Evolutionary conservation across 2,329 filamentous ascomycete genomes (phyloP), one percentile per base, ranked within the genome.

Genomic region (Hyphodiscus sp.): DNA sequence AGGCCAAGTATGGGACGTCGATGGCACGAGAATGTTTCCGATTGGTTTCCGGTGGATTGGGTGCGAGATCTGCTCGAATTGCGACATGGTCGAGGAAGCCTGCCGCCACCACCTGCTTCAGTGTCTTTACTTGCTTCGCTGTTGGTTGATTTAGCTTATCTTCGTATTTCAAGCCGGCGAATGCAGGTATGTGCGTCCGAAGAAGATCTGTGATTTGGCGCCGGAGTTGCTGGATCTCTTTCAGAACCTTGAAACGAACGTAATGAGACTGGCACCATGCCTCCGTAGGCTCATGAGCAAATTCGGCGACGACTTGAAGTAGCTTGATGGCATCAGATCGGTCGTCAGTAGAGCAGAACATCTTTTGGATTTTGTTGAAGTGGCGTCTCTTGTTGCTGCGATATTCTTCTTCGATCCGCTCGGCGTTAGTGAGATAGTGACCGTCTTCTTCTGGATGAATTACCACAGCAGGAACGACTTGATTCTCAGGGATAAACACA

Each of bases 1-100:
- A 82, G 0, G 94, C 91, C 7, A 95, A 70, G 67, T 97, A 99
- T 0, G 92, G 88, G 2, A 97, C 88, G 62, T 97, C 91, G 59
- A 94, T 95, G 1, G 91, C 88, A n/a, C 91, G 82, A 49, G 82
- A 83, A 0, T 91, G 89, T 57, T 87, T 89, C 18, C 86, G 78
- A 45, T 76, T 71, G 50, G 79, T 71, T 57, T 86, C 83, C 0
- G 85, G 84, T 0, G 89, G 87, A 13, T 78, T 79, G 0, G 90
- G 89, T 0, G 89, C 79, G n/a, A 90, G 75, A 69, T 99, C 92
- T 3, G 89, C 89, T 56, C 94, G 88, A 62, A 97, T 91, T 45
- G 94, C 94, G 42, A 99, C 81, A 62, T 96, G 88, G 70, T 99
- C 94, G 65, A 97, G 83, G 73, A 96, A 97, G 1, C 92, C 94